Base-by-base conservation (phyloP, 208 protist genomes). In the Leishmania martiniquensis region DNA sequence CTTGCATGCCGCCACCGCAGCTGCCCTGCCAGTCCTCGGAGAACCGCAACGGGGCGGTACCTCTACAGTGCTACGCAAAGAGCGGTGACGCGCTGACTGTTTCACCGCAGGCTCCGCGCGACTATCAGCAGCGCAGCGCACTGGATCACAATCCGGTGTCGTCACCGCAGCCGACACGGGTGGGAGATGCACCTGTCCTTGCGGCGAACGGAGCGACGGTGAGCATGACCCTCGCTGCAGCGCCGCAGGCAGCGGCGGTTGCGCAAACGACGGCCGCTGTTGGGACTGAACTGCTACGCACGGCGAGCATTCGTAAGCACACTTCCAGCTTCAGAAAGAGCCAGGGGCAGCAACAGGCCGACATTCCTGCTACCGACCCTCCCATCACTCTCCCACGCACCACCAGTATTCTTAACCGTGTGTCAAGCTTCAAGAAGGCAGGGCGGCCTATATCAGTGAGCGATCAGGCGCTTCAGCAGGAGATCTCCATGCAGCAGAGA, bases 351-450 rank as follows among this genome's bases (percentile, higher is more conserved):
- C n/a, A n/a, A n/a, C n/a, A n/a, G n/a, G n/a, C n/a, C n/a, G n/a
- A n/a, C n/a, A n/a, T n/a, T 5, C 60, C 60, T 34, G 9, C 4
- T 20, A 66, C 60, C 60, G 60, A 76, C 29, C 37, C 20, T 54
- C 2, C 70, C 55, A 0, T 47, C 71, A 47, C 74, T 87, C 55
- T 85, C 68, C 29, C 59, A 5, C 76, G 76, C 34, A 66, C 67
- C 29, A 57, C 60, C 17, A 85, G 81, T 44, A 85, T 85, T 54
- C 76, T 88, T 12, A 89, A 84, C 25, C 77, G 79, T 34, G 66
- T 76, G 20, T 89, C 85, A 9, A 89, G 85, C 79, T 89, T 89
- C 65, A 86, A 83, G 65, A 87, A 84, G 63, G 66, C 45, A 20
- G 52, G 76, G 65, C 45, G 59, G 57, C 68, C 66, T 9, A 32